Base-by-base conservation (phyloP, 2,329 filamentous ascomycete genomes). In the Pseudocercospora pini-densiflorae region DNA sequence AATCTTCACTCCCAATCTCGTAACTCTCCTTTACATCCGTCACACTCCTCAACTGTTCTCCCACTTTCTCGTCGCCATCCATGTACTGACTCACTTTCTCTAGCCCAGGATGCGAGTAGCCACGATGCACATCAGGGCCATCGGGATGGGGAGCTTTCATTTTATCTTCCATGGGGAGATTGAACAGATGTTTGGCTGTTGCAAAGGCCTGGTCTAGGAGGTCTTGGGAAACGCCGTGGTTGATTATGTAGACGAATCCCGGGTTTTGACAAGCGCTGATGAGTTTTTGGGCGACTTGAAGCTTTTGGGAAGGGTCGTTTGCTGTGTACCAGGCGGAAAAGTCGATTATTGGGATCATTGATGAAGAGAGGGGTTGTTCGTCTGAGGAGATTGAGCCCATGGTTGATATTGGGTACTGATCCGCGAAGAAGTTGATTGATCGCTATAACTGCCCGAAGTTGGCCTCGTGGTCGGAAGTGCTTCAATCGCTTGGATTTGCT, bases 1-100 rank as follows among this genome's bases (percentile, higher is more conserved):
- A 81, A 7, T 78, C 63, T 43, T 81, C 77, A 61, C 79, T 81
- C 14, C 83, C 83, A 16, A 84, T 79, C 55, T 85, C 83, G 63
- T 83, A 82, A 40, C 79, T 81, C 75, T 78, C 74, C 68, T 74
- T 74, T 51, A 68, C 67, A 51, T 76, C 73, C 1, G 54, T 54
- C 3, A 73, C 68, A 27, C 14, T 36, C 21, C 63, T 51, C 36
- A 65, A 24, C 27, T 47, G 29, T 21, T 65, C 63, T 2, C 63
- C 63, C 21, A 57, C 63, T 7, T 51, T 45, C 33, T 58, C 59
- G 19, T 65, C 63, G 9, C 63, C 63, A 58, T 59, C 63, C 47
- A 58, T 55, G 10, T 65, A 65, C 63, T 61, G 63, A 2, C 23
- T 57, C n/a, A 65, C 63, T n/a, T 62, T 65, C 23, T 65, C 63